These are phyloP conservation scores for Populus alba DNA, from an alignment of 345 rosid species.

Conservation along the genomic window DNA sequence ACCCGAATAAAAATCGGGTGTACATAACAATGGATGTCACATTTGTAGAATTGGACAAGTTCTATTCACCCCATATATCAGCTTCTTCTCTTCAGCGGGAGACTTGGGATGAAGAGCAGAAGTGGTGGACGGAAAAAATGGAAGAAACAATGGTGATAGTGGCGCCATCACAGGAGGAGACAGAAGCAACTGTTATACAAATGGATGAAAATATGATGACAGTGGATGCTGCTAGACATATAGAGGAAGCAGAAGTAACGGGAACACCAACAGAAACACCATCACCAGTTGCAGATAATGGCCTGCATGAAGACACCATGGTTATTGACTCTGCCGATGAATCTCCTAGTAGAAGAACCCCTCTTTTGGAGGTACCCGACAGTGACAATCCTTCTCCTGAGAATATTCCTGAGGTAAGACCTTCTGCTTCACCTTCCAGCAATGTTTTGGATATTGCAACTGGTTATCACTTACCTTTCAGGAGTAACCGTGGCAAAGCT, in stretches of 20 bases:
- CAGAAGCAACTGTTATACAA: fast-evolving
- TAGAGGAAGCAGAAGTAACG: not conserved
- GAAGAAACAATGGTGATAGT: too few relatives aligned
- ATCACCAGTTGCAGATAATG: too few relatives aligned
- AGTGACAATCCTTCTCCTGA: not conserved
- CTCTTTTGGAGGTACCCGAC: not conserved
- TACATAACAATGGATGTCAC: too few relatives aligned
- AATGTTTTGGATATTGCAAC: not conserved
- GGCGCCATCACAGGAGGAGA: too few relatives aligned
- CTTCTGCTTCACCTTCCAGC: not conserved
- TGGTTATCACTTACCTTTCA: not conserved
- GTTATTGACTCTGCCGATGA: too few relatives aligned
- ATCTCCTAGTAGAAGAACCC: not conserved
- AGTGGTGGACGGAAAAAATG: too few relatives aligned
- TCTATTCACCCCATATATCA: not conserved
- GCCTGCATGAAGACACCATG: too few relatives aligned
- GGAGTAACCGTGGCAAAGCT: not conserved
- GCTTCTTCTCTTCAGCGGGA: too few relatives aligned
- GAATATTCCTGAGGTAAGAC: not conserved
- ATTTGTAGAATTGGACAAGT: not conserved
- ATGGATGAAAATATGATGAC: fast-evolving
- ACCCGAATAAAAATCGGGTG: too few relatives aligned
- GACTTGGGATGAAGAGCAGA: too few relatives aligned
- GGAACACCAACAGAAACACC: too few relatives aligned
- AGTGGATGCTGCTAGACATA: too few relatives aligned